phyloP scores from a whole-genome alignment of 2,329 filamentous ascomycete species.

The Fusarium sp. region DNA sequence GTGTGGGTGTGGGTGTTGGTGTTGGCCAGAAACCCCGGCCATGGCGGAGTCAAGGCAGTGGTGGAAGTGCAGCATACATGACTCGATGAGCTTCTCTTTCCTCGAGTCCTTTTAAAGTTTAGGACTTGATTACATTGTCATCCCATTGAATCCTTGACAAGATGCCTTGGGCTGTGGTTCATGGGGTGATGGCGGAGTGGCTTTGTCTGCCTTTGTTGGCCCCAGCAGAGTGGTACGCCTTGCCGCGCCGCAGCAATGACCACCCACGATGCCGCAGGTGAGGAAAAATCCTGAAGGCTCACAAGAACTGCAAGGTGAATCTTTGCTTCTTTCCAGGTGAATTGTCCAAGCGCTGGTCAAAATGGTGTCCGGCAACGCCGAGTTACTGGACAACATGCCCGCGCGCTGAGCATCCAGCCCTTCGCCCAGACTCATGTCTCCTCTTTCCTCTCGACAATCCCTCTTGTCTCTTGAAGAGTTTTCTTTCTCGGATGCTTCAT shows the following conservation, averaged over 20 bases:
- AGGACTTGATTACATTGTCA: not conserved
- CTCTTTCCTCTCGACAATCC: not conserved
- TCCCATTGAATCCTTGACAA: not conserved
- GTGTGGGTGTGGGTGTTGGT: not conserved
- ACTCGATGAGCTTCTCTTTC: not conserved
- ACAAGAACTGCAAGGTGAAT: not conserved
- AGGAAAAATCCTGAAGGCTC: not conserved
- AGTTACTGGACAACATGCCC: not conserved
- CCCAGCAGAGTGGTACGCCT: not conserved
- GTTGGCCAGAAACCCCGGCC: constrained; percentile 1
- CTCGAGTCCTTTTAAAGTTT: not conserved
- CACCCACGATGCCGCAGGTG: not conserved
- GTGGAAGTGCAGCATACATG: not conserved
- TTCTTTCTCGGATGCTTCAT: not conserved
- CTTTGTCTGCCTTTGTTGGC: not conserved
- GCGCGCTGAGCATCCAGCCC: not conserved
- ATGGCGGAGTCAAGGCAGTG: not conserved
- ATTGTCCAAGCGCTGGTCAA: not conserved
- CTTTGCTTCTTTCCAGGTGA: not conserved
- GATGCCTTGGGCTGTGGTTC: not conserved
- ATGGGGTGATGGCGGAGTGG: not conserved
- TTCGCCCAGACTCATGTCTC: not conserved
- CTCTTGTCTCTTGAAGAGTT: not conserved
- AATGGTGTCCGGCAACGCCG: not conserved
- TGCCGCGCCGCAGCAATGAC: not conserved